These are phyloP conservation scores for Acanthamoeba lenticulata DNA, from an alignment of 208 protist genomes.

Conservation along the genomic window DNA sequence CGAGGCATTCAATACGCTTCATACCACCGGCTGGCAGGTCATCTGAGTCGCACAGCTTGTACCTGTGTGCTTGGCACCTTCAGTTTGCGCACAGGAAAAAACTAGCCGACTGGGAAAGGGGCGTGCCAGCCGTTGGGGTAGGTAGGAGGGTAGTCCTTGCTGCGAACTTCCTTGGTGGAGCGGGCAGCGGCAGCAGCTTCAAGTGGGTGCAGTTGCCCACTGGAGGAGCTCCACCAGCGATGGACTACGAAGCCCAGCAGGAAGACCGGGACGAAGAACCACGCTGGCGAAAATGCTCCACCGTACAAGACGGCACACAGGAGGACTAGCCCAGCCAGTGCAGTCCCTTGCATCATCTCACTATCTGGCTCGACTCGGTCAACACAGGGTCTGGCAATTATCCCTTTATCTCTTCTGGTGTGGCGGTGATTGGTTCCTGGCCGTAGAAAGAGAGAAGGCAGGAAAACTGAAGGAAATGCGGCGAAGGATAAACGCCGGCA, in stretches of 20 bases:
- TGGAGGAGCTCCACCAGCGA: not conserved
- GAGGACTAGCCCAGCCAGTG: too few relatives aligned
- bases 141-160: conserved; percentile 15
- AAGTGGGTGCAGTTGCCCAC: not conserved
- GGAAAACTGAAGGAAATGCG: too few relatives aligned
- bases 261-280: not conserved
- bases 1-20: not conserved
- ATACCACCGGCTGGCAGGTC: not conserved
- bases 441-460: too few relatives aligned
- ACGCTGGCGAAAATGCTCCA: not conserved
- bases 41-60: conserved; percentile 67
- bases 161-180: not conserved
- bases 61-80: not conserved
- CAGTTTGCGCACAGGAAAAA: not conserved
- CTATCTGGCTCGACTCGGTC: too few relatives aligned
- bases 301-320: not conserved
- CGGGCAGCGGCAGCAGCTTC: not conserved
- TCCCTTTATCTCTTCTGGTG: too few relatives aligned
- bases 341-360: too few relatives aligned
- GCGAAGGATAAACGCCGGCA: too few relatives aligned
- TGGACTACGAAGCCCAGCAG: not conserved
- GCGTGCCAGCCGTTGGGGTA: conserved; percentile 71
- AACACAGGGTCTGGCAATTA: too few relatives aligned
- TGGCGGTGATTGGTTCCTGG: too few relatives aligned
- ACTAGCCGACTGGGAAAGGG: not conserved